Conservation (phyloP, 2,329 filamentous ascomycete genomes). For the Calonectria hawksworthii region DNA sequence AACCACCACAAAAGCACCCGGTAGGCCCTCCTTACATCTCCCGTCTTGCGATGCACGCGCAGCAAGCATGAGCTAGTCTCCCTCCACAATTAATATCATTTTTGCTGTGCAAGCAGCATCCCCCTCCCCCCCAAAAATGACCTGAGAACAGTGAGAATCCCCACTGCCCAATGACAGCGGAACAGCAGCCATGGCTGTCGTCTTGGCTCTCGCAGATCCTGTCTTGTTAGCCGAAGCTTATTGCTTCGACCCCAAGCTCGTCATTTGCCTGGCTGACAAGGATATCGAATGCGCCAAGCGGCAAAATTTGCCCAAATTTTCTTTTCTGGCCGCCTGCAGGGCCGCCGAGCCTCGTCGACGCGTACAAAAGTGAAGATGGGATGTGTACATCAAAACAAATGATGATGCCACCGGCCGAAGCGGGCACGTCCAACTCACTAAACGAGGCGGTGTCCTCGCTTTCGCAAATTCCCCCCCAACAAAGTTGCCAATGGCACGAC, state of each 20-base stretch:
- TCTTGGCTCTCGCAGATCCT: constrained; percentile 7
- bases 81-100: background rate
- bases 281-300: background rate
- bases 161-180: background rate
- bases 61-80: background rate
- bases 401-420: background rate
- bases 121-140: background rate
- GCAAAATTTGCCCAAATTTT: background rate
- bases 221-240: constrained; percentile 1
- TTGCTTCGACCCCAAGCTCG: background rate
- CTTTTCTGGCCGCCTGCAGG: background rate
- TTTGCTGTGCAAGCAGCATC: background rate
- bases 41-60: background rate
- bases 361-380: background rate
- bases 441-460: background rate
- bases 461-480: background rate
- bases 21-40: background rate
- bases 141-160: background rate
- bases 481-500: background rate
- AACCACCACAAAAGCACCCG: background rate
- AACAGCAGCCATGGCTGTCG: background rate
- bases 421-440: background rate
- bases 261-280: background rate
- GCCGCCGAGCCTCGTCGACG: background rate
- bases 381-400: background rate